Evolutionary conservation across 805 yeast species (phyloP).

Genomic region (Saccharomycopsis selenospora): DNA sequence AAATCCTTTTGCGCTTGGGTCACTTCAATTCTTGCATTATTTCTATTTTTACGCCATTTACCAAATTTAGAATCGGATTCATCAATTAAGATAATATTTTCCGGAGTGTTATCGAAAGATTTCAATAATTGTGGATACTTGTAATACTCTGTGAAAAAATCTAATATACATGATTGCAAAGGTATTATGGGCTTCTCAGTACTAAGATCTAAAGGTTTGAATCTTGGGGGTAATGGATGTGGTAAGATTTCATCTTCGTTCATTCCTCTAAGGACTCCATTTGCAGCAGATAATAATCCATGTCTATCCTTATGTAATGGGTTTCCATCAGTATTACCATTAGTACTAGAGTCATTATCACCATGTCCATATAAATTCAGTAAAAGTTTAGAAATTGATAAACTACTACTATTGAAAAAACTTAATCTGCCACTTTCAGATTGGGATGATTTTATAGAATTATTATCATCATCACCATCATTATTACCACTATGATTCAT

Average conservation of each 20-base stretch:
- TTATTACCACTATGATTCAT: too few species aligned
- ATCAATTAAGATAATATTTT: slow-evolving; percentile 16
- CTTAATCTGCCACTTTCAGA: background rate
- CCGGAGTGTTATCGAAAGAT: slow-evolving; percentile 18
- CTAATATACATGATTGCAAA: slow-evolving; percentile 55
- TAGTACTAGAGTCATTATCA: slow-evolving; percentile 2
- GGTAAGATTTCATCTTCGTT: slow-evolving; percentile 3
- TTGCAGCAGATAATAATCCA: background rate
- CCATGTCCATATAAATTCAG: background rate
- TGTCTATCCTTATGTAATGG: background rate
- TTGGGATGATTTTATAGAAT: background rate
- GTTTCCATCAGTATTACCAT: background rate
- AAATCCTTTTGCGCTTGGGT: slow-evolving; percentile 86
- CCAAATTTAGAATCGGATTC: slow-evolving; percentile 19
- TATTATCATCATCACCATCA: background rate
- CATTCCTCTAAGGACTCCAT: background rate
- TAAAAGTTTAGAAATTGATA: background rate
- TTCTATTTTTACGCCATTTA: slow-evolving; percentile 79
- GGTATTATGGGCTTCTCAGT: slow-evolving; percentile 41
- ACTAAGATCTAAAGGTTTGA: slow-evolving; percentile 26
- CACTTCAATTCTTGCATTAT: slow-evolving; percentile 76
- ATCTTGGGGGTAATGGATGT: slow-evolving; percentile 22
- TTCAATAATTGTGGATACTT: slow-evolving; percentile 72
- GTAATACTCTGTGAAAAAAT: slow-evolving; percentile 79
- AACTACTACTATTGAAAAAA: background rate